Evolutionary conservation across 805 yeast genomes (phyloP).

Genomic region (Pichia cephalocereana): DNA sequence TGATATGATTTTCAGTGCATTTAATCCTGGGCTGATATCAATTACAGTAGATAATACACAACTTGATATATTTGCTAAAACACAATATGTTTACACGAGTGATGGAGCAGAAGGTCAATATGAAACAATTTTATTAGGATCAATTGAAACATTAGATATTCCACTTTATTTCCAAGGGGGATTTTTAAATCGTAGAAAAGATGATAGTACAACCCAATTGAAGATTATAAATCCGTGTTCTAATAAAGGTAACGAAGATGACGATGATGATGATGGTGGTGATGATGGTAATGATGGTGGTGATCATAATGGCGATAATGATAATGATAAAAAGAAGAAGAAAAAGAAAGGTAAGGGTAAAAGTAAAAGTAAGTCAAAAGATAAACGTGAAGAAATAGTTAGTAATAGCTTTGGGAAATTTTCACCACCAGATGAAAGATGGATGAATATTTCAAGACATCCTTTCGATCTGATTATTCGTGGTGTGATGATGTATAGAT

Average conservation of each 20-base stretch:
- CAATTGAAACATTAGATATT: conserved; percentile 54
- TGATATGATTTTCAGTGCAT: conserved; percentile 66
- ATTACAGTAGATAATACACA: conserved; percentile 57
- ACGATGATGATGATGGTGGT: conserved; percentile 2
- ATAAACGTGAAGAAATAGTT: no score
- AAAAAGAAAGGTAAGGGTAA: neutral
- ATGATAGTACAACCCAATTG: conserved; percentile 57
- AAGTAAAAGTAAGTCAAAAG: neutral
- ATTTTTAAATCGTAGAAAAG: conserved; percentile 52
- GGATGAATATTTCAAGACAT: conserved; percentile 66
- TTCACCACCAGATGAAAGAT: conserved; percentile 34
- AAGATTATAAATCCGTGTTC: conserved; percentile 67
- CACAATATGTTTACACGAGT: conserved; percentile 33
- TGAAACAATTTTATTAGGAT: conserved; percentile 66
- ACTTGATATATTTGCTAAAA: conserved; percentile 77
- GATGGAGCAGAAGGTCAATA: conserved; percentile 1
- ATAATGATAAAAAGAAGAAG: no score
- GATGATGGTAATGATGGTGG: neutral
- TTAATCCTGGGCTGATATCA: conserved; percentile 79
- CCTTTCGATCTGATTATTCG: conserved; percentile 82
- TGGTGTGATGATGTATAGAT: conserved; percentile 69
- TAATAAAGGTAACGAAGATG: conserved; percentile 18
- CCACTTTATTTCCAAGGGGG: conserved; percentile 73
- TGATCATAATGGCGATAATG: neutral
- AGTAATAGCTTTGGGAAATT: no score